phyloP scores from a whole-genome alignment of 2,329 filamentous ascomycete genomes.

The Ophiostoma tasmaniense region DNA sequence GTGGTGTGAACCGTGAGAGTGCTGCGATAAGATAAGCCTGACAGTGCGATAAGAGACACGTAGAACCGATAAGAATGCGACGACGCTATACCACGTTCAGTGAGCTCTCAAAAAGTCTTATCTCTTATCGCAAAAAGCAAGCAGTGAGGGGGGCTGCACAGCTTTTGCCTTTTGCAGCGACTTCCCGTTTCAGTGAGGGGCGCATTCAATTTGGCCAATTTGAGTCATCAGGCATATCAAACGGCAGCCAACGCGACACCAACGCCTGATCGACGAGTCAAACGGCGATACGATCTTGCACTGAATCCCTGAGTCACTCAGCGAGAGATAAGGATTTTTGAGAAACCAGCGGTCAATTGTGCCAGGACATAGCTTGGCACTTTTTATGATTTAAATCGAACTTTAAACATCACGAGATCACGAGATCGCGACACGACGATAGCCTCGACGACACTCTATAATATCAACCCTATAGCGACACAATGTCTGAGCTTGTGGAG shows the following conservation, averaged over 20 bases:
- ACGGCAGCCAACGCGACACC: not conserved
- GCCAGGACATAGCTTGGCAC: not conserved
- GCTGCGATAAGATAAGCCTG: not conserved
- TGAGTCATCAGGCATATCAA: conserved; percentile 11
- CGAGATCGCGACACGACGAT: not conserved
- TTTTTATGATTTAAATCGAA: not conserved
- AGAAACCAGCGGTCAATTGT: not conserved
- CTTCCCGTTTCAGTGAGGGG: conserved; percentile 7
- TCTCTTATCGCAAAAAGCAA: conserved; percentile 13
- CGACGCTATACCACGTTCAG: conserved; percentile 9
- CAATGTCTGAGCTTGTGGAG: conserved; percentile 40
- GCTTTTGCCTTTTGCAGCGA: conserved; percentile 9
- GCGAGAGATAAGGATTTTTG: not conserved
- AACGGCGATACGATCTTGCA: not conserved
- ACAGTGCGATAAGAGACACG: not conserved
- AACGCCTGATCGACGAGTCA: not conserved
- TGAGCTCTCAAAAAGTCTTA: conserved; percentile 8
- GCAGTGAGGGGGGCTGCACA: conserved; percentile 6
- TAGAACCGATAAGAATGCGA: not conserved
- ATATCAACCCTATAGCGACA: not conserved
- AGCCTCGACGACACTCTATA: not conserved
- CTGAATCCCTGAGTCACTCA: not conserved
- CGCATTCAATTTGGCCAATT: not conserved
- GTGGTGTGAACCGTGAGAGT: not conserved
- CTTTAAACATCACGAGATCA: not conserved